phyloP scores from a whole-genome alignment of 106 monocot genomes.

The Dendrobium nobile region DNA sequence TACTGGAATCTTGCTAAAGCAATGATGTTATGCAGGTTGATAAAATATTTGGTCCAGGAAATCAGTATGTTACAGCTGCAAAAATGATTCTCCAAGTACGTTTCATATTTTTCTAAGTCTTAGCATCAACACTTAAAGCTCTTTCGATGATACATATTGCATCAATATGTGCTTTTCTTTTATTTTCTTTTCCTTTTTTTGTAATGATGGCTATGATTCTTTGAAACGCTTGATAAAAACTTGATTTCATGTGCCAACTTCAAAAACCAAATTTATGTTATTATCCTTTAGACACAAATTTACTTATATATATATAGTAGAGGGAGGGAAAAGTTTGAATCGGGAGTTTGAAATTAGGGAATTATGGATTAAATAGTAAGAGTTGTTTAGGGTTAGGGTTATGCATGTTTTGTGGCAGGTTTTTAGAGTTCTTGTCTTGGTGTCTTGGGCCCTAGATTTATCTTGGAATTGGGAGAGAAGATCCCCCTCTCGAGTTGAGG shows the following conservation, averaged over 20 bases:
- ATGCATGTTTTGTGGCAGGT: too few relatives aligned
- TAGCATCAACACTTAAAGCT: background rate
- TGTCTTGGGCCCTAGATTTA: too few relatives aligned
- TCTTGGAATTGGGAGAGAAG: too few relatives aligned
- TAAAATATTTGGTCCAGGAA: constrained; percentile 95
- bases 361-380: too few relatives aligned
- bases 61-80: constrained; percentile 98
- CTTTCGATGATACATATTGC: background rate
- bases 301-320: too few relatives aligned
- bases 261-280: too few relatives aligned
- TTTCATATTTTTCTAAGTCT: background rate
- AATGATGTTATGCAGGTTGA: constrained; percentile 60
- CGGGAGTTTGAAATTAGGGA: too few relatives aligned
- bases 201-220: background rate
- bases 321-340: too few relatives aligned
- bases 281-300: too few relatives aligned
- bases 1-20: background rate
- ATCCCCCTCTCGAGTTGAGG: too few relatives aligned
- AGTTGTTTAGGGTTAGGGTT: too few relatives aligned
- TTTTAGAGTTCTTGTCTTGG: too few relatives aligned
- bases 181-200: background rate
- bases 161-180: background rate
- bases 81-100: constrained; percentile 99
- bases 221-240: background rate
- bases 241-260: background rate